Conservation (phyloP, 2,329 filamentous ascomycete genomes). For the Pseudocercospora crystallina region DNA sequence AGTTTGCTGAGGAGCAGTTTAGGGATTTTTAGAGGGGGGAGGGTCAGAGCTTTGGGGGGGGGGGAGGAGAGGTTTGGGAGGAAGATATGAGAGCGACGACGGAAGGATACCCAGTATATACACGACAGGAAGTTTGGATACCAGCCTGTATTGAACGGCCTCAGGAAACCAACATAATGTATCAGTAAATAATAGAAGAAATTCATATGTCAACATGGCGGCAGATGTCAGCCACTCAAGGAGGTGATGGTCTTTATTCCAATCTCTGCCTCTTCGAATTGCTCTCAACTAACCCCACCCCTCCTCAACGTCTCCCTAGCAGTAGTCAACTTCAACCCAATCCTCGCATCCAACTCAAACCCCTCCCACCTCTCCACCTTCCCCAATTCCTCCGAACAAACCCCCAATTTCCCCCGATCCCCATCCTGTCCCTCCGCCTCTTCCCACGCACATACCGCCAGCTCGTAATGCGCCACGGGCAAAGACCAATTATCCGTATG, state of each 20-base stretch:
- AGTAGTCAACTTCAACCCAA: conserved; percentile 71
- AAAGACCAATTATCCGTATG: conserved; percentile 68
- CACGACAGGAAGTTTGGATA: too few species aligned
- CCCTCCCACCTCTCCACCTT: conserved; percentile 69
- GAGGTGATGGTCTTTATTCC: too few species aligned
- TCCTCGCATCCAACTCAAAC: conserved; percentile 70
- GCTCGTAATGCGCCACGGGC: conserved; percentile 80
- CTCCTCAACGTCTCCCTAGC: conserved; percentile 62
- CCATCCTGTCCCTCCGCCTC: conserved; percentile 51
- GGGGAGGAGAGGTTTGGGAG: too few species aligned
- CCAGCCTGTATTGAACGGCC: too few species aligned
- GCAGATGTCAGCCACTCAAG: too few species aligned
- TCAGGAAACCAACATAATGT: too few species aligned
- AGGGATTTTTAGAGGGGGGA: conserved; percentile 33
- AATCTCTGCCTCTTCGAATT: background rate
- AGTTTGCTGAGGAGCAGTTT: conserved; percentile 29
- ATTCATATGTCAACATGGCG: too few species aligned
- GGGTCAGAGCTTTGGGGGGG: too few species aligned
- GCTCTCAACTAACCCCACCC: conserved; percentile 21
- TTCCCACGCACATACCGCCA: conserved; percentile 77
- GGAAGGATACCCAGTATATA: too few species aligned
- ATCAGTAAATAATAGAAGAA: too few species aligned
- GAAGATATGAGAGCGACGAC: too few species aligned
- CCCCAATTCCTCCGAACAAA: conserved; percentile 65
- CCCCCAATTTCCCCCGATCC: conserved; percentile 51